Base-by-base conservation (phyloP, 441 rosid genomes). In the Aleurites moluccanus region DNA sequence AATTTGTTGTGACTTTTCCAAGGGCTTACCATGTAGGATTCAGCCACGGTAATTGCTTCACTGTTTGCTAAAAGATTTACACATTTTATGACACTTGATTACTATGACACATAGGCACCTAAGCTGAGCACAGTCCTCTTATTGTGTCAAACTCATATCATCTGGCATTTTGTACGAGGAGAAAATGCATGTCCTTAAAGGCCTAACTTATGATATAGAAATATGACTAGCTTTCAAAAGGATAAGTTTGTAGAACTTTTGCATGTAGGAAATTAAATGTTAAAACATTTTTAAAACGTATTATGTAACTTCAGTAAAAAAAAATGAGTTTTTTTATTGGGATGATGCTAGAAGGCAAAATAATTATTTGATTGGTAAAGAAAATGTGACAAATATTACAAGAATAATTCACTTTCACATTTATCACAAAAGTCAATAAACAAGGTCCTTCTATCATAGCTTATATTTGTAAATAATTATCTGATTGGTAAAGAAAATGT, bases 21-120 rank as follows among this genome's bases (percentile, higher is more conserved):
- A 88, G 99, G 86, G 97, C 99, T 75, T 97, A 97, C 84, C 99
- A 97, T 85, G 91, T 89, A 78, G 99, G 99, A 84, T 94, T 97
- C 97, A 97, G 99, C 91, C 99, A 97, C 21, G 99, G 99, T 97
- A 92, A 89, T 81, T 80, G 77, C 80, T 80, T 80, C 73, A 55
- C 64, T 60, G 27, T 75, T 81, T 69, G 44, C 52, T 78, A 44
- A 38, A 30, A 14, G 42, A 35, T 56, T 73, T 73, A 55, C 56
- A 52, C 65, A 49, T 59, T 52, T 69, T 67, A 64, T 55, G 40
- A 75, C 16, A 59, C 69, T 40, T 73, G 33, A 47, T 67, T 74
- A 55, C 30, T 70, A 53, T 55, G 68, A 28, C 3, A 18, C 52
- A 15, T 74, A 16, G 63, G 64, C 65, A 72, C 53, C 44, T 33